Evolutionary conservation across 306 rosid genomes (phyloP), one percentile per base, ranked within the genome.

Genomic region (Elaeagnus macrophylla): DNA sequence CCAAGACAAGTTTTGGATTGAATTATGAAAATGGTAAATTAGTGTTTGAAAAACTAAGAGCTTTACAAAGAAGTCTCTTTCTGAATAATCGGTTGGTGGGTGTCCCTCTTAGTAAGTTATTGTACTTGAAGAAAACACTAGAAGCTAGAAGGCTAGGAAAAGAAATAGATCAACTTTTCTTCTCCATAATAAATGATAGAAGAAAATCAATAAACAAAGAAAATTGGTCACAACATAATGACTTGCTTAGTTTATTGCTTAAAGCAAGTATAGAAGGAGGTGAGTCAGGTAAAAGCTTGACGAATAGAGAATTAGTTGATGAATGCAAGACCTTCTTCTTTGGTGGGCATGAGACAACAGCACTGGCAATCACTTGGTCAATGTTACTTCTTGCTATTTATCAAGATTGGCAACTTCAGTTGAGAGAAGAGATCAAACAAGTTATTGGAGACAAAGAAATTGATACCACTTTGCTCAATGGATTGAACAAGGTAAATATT

Each of bases 261-360:
- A 69, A 72, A 40, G 84, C 68, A 37, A 76, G 77, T 32, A 17
- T 45, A 0, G 59, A 60, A 3, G 68, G 5, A 2, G 82, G 77
- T 35, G 74, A 73, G 25, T 20, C 11, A 4, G 75, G 75, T 5
- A 75, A 65, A 65, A 39, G 37, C 8, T 39, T 89, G 20, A 72
- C 73, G 9, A 75, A 74, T 11, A 25, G 69, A 14, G 80, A 89
- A 7, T 44, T 89, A 7, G 78, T 89, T 7, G 97, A 89, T 50
- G 95, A 89, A 68, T 85, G 95, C 67, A 89, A 89, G 58, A 85
- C 97, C 0, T 85, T 89, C 32, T 89, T 85, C 85, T 85, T 89
- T 59, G 97, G 85, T 0, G 95, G 97, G 0, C 93, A 85, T 66
- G 97, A 89, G 66, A 89, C 97, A n/a, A 85, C 95, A 0, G 95